Evolutionary conservation across 441 rosid genomes (phyloP).

Genomic region (Rhodomyrtus psidioides): DNA sequence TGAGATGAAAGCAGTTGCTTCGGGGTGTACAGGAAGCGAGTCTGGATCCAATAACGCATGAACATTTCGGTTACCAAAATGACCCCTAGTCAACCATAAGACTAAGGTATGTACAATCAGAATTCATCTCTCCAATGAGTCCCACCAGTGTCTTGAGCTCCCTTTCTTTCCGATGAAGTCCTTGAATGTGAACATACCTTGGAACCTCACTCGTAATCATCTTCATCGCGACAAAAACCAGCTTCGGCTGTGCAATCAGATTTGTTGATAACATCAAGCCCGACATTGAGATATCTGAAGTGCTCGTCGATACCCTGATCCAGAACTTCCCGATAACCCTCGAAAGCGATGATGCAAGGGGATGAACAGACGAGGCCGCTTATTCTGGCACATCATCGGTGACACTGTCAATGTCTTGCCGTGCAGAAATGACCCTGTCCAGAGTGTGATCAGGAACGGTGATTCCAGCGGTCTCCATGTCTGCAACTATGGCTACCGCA

Average conservation of each 20-base stretch:
- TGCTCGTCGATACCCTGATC: not conserved
- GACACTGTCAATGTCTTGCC: conserved; percentile 35
- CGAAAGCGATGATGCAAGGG: not conserved
- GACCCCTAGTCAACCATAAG: not conserved
- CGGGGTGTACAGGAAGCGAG: not conserved
- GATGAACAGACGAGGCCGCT: not conserved
- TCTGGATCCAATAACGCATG: not conserved
- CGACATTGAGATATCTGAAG: not conserved
- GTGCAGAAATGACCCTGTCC: conserved; percentile 73
- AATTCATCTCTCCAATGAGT: not conserved
- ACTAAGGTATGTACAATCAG: not conserved
- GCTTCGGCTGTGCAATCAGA: not conserved
- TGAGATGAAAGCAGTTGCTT: not conserved
- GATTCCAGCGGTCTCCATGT: conserved; percentile 75
- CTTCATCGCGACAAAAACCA: not conserved
- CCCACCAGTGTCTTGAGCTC: not conserved
- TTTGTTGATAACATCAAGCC: not conserved
- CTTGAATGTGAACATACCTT: not conserved
- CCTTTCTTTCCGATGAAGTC: not conserved
- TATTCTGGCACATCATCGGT: conserved; percentile 13
- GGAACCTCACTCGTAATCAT: not conserved
- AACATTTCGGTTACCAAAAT: not conserved
- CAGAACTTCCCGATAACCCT: not conserved
- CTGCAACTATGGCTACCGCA: conserved; percentile 83
- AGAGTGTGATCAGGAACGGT: conserved; percentile 59